Evolutionary conservation across 1,139 yeast species (phyloP), one percentile per base, ranked within the genome.

Genomic region (Diutina sp.): DNA sequence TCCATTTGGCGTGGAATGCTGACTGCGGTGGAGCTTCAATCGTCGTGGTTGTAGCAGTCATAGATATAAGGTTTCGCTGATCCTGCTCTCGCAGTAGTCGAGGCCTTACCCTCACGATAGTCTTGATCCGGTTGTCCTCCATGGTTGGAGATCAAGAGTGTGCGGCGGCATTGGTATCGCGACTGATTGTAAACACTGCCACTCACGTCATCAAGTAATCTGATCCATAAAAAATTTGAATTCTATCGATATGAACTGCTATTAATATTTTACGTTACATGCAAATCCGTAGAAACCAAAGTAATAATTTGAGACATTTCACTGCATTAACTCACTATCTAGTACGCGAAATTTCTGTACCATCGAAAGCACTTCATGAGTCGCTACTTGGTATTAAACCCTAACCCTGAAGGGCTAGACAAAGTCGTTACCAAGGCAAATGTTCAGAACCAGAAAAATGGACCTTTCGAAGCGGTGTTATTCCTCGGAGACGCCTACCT

Each of bases 381-480:
- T 28, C 35, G 51, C 21, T 47, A 28, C 56, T 69, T 83, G 56
- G 77, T 83, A 29, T 67, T 82, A n/a, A 77, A 82, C 64, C 82
- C 86, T 1, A 64, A 71, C 2, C 70, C 75, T 0, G 64, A 65
- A 1, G 68, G 71, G 38, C 58, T 80, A 6, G 73, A 72, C 1
- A 71, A 71, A 53, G 76, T 82, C 0, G 62, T 82, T 8, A 69
- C 65, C 12, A 82, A 83, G 58, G 74, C 83, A 3, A 79, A 80
- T 62, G 57, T 70, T 0, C 76, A 84, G 57, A 72, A 83, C 62
- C 59, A 65, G 25, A 84, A 80, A 61, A 82, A 82, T 55, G 90
- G 90, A 0, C 89, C 89, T 0, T 85, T 85, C 64, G 85, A 78
- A 56, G 72, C 78, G 5, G 77, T 80, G 0, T 54, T 85, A 7